These are phyloP conservation scores for Phytophthora pluvialis DNA, from an alignment of 352 stramenopile species.

Conservation along the genomic window DNA sequence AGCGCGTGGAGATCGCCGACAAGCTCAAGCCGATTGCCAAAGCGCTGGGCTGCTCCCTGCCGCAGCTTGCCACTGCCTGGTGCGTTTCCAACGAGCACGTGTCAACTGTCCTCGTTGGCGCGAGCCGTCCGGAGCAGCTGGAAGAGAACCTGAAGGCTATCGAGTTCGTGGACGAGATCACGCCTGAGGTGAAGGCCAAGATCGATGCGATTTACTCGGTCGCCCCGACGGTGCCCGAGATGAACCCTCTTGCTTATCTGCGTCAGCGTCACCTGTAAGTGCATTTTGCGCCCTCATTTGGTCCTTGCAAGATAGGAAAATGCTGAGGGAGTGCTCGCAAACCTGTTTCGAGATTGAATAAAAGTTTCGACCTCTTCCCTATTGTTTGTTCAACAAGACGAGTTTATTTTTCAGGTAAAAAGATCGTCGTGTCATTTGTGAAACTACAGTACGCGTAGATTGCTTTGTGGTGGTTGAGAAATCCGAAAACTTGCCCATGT, in stretches of 20 bases:
- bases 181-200: constrained; percentile 12
- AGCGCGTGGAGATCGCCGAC: constrained; percentile 2
- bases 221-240: constrained; percentile 1
- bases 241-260: constrained; percentile 1
- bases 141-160: constrained; percentile 22
- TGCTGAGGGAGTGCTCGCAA: background rate
- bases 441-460: too few relatives aligned
- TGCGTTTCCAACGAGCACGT: constrained; percentile 14
- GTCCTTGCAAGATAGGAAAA: too few relatives aligned
- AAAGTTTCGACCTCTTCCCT: background rate
- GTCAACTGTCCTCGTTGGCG: constrained; percentile 24
- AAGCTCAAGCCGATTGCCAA: constrained; percentile 20
- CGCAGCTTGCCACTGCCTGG: constrained; percentile 15
- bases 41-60: constrained; percentile 10
- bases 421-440: too few relatives aligned
- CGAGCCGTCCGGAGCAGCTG: constrained; percentile 9
- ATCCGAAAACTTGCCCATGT: too few relatives aligned
- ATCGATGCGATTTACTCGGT: constrained; percentile 10
- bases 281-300: background rate
- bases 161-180: constrained; percentile 17
- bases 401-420: too few relatives aligned
- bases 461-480: too few relatives aligned
- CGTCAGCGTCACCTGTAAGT: constrained; percentile 18
- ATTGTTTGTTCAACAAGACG: too few relatives aligned
- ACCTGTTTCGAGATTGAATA: background rate